Evolutionary conservation across 2,329 filamentous ascomycete species (phyloP), one percentile per base, ranked within the genome.

Genomic region (Cladophialophora immunda): DNA sequence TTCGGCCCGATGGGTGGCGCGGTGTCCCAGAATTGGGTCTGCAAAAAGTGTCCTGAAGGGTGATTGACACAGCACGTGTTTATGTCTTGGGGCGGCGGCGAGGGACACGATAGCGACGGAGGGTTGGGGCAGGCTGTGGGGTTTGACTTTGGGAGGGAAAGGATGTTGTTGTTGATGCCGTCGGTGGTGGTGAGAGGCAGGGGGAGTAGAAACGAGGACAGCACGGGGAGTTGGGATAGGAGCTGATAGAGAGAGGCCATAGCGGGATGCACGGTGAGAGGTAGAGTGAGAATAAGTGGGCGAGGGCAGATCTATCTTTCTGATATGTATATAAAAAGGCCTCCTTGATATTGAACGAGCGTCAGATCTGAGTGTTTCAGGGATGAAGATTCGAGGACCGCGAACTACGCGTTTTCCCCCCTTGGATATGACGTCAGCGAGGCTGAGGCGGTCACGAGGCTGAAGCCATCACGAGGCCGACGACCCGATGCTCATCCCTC

Each of bases 21-120:
- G 0, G 87, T 85, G 74, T 93, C 90, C 91, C 91, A 93, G 79
- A 93, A 93, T 73, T 93, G 91, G 1, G 91, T 93, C 77, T 88
- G 86, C 4, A 93, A 83, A 53, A 93, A 79, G 68, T 91, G 86
- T 7, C 91, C 91, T 3, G 90, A 88, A 0, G 90, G 90, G 25
- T 86, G 83, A 74, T 91, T 91, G 81, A 92, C 91, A 79, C 91
- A 93, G 81, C 91, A 93, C 6, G 88, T 85, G 73, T 93, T 83
- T 58, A 71, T 13, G 32, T 68, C 62, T 25, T 56, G 60, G 4
- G 70, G 59, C 22, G 63, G 63, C 8, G 64, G 54, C 30, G 67
- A 58, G 3, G 69, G 62, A 32, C 71, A 73, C 34, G 71, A 73
- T 2, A 72, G 56, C 2, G 57, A 3, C 2, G 64, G 60, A 4